Percentiles rank a stretch among this genome's conserved stretches.
These are phyloP conservation scores for Nigrograna mackinnonii DNA, from an alignment of 2,329 filamentous ascomycete species.

Conservation along the genomic window DNA sequence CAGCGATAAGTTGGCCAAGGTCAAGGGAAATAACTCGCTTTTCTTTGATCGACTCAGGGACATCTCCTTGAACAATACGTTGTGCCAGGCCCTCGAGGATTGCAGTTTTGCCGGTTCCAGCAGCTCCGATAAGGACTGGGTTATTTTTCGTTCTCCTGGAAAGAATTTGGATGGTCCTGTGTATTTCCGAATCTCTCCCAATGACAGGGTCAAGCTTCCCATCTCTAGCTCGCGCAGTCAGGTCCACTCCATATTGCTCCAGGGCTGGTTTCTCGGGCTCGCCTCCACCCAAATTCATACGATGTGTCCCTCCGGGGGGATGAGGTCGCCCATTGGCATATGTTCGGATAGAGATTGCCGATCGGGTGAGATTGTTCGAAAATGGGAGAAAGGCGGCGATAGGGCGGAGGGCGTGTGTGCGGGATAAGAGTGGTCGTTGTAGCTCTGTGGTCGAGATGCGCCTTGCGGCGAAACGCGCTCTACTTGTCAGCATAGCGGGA, in stretches of 20 bases:
- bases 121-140: conserved; percentile 88
- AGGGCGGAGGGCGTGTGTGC: conserved; percentile 12
- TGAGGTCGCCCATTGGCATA: conserved; percentile 70
- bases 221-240: conserved; percentile 81
- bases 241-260: conserved; percentile 88
- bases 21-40: conserved; percentile 89
- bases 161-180: conserved; percentile 90
- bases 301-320: conserved; percentile 88
- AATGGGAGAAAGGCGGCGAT: background rate
- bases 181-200: conserved; percentile 87
- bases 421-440: conserved; percentile 17
- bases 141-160: conserved; percentile 95
- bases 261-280: conserved; percentile 81
- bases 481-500: conserved; percentile 41
- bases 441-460: conserved; percentile 27
- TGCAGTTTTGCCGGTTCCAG: conserved; percentile 92
- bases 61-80: conserved; percentile 87
- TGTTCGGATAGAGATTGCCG: background rate
- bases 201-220: conserved; percentile 97
- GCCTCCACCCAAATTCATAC: conserved; percentile 85
- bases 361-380: background rate
- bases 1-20: conserved; percentile 89
- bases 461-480: conserved; percentile 38
- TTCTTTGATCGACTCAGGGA: conserved; percentile 94
- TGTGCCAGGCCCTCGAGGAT: conserved; percentile 89